These are phyloP conservation scores for Solanum okadae DNA, from an alignment of 257 asterid genomes.

Conservation along the genomic window DNA sequence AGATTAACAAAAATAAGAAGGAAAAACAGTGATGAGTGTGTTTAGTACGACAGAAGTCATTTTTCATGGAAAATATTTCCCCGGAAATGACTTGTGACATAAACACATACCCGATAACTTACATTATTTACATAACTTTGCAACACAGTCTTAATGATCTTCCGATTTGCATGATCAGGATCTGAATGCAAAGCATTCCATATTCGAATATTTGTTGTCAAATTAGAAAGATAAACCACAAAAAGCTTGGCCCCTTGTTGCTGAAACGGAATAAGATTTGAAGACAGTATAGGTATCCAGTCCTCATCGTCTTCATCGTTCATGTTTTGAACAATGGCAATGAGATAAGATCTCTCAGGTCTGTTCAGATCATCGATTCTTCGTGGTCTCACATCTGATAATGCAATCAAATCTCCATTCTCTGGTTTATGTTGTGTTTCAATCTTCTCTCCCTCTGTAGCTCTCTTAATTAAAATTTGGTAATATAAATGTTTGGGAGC, in stretches of 20 bases:
- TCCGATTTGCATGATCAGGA: not conserved
- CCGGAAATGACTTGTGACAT: not conserved
- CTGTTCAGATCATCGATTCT: conserved; percentile 26
- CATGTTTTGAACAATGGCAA: conserved; percentile 19
- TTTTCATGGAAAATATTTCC: not conserved
- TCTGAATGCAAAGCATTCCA: conserved; percentile 33
- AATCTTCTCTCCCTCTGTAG: not conserved
- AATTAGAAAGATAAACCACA: conserved; percentile 33
- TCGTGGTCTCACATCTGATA: conserved; percentile 27
- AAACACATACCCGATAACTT: not conserved
- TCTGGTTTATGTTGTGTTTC: conserved; percentile 21
- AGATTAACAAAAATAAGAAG: not conserved
- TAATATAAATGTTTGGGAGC: conserved; percentile 6
- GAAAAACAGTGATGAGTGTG: not conserved
- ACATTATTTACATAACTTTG: conserved; percentile 14
- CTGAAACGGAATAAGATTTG: conserved; percentile 4
- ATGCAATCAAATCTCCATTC: conserved; percentile 26
- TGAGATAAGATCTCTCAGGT: conserved; percentile 4
- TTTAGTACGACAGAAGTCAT: not conserved
- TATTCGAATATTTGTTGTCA: conserved; percentile 41
- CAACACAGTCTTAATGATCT: conserved; percentile 19
- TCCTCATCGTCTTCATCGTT: not conserved
- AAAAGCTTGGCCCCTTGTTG: not conserved
- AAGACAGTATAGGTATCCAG: conserved; percentile 4
- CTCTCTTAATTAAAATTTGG: not conserved